phyloP scores from a whole-genome alignment of 768 basidiomycete species.

The Cubamyces sp. region DNA sequence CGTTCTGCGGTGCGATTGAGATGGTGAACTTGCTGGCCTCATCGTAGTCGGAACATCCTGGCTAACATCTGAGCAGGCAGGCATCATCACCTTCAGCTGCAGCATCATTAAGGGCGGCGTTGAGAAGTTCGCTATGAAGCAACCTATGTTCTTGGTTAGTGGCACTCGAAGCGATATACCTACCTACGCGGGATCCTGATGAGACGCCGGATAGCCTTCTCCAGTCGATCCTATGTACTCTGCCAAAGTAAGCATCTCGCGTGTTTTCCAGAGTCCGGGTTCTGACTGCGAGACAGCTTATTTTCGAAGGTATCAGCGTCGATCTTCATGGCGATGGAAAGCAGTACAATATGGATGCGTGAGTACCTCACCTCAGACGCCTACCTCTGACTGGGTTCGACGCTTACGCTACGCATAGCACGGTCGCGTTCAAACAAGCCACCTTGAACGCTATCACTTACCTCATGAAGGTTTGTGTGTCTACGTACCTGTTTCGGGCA shows the following conservation, averaged over 20 bases:
- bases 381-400: background rate
- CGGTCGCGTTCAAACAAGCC: slow-evolving; percentile 81
- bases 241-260: slow-evolving; percentile 49
- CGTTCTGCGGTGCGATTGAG: slow-evolving; percentile 80
- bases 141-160: slow-evolving; percentile 73
- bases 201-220: slow-evolving; percentile 52
- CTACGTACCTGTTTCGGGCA: background rate
- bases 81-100: slow-evolving; percentile 71
- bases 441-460: slow-evolving; percentile 78
- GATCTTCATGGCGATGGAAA: slow-evolving; percentile 74
- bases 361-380: too few relatives aligned
- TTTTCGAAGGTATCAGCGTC: slow-evolving; percentile 78
- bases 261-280: background rate
- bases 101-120: slow-evolving; percentile 77
- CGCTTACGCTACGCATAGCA: slow-evolving; percentile 38
- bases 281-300: slow-evolving; percentile 44
- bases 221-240: slow-evolving; percentile 78
- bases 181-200: background rate
- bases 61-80: slow-evolving; percentile 46
- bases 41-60: background rate
- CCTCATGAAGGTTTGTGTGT: slow-evolving; percentile 56
- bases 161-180: background rate
- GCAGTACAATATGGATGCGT: slow-evolving; percentile 82
- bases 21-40: slow-evolving; percentile 48
- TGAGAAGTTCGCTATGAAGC: slow-evolving; percentile 72